These are phyloP conservation scores for Russula earlei DNA, from an alignment of 768 basidiomycete species.

Conservation along the genomic window DNA sequence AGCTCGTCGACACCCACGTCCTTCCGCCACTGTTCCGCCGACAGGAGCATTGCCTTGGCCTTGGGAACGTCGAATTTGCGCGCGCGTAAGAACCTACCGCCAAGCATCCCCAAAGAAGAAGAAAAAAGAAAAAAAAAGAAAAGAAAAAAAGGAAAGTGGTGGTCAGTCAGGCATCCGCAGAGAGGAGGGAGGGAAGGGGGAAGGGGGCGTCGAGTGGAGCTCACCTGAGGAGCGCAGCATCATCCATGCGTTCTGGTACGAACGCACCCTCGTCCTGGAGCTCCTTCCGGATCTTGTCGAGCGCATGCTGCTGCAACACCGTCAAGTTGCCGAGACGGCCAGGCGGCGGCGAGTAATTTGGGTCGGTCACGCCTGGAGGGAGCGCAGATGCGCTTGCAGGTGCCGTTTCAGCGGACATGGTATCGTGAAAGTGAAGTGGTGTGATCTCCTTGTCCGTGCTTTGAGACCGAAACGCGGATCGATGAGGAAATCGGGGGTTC, in stretches of 20 bases:
- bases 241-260: constrained; percentile 58
- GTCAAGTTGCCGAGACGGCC: constrained; percentile 78
- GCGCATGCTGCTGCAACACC: constrained; percentile 47
- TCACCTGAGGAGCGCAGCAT: constrained; percentile 58
- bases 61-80: constrained; percentile 81
- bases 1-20: constrained; percentile 76
- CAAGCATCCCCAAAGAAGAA: not conserved
- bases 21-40: constrained; percentile 83
- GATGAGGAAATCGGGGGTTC: not conserved
- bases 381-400: constrained; percentile 45
- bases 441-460: not conserved
- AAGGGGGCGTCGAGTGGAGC: constrained; percentile 12
- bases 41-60: constrained; percentile 76
- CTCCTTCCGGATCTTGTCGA: constrained; percentile 60
- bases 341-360: constrained; percentile 55
- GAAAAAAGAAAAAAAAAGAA: not conserved
- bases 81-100: constrained; percentile 75
- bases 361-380: constrained; percentile 51
- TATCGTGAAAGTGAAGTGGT: not conserved
- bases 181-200: not conserved
- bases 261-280: constrained; percentile 51
- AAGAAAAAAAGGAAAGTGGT: not conserved
- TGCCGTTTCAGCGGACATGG: constrained; percentile 24
- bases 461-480: not conserved
- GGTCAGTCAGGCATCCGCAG: not conserved